phyloP scores from a whole-genome alignment of 2,329 filamentous ascomycete genomes.

The Botrytis fragariae region DNA sequence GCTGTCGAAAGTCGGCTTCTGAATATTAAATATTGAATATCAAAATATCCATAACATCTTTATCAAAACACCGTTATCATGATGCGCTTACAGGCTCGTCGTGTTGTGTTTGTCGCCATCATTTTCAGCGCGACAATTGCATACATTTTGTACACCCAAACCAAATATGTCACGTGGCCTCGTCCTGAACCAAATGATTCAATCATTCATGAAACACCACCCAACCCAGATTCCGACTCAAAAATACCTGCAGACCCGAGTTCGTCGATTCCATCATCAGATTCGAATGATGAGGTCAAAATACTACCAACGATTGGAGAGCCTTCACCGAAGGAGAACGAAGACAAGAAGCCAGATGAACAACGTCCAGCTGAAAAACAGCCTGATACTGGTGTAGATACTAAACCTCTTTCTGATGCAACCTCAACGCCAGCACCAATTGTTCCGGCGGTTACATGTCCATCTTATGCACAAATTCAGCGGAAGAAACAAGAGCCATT shows the following conservation, averaged over 20 bases:
- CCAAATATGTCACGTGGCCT: conserved; percentile 1
- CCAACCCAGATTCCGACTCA: neutral
- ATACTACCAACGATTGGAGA: neutral
- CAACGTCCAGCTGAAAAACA: neutral
- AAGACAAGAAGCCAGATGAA: neutral
- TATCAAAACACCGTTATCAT: neutral
- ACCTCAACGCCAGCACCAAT: neutral
- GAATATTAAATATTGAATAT: neutral
- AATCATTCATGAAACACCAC: neutral
- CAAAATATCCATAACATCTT: neutral
- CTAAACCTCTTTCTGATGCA: neutral
- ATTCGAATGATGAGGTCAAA: neutral
- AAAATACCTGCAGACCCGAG: neutral
- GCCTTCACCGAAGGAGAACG: neutral
- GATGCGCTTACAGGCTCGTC: conserved; percentile 5
- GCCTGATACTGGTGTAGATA: neutral
- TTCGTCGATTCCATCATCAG: neutral
- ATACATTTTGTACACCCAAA: neutral
- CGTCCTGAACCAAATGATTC: neutral
- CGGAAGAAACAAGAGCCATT: conserved; percentile 26
- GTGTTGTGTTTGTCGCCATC: neutral
- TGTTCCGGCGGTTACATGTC: conserved; percentile 1
- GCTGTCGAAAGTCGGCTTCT: neutral
- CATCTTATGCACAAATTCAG: conserved; percentile 30
- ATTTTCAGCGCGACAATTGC: neutral